A percentile compares a stretch with the other conserved stretches of the same genome.
Conservation (phyloP, 2,329 filamentous ascomycete genomes). For the Paracorniculantispora psalliotae region DNA sequence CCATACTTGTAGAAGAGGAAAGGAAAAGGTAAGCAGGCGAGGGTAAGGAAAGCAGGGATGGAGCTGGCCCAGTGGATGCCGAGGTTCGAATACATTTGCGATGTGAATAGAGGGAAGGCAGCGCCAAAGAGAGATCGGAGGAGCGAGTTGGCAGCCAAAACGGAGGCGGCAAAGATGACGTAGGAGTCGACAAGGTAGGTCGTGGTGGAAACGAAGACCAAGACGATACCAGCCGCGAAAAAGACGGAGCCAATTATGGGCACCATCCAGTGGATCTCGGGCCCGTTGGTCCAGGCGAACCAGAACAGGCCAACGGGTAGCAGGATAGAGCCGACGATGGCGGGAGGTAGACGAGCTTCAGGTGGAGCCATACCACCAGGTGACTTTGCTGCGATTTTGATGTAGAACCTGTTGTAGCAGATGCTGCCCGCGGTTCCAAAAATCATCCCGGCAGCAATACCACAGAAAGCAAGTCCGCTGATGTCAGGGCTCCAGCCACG, state of each 20-base stretch:
- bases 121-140: constrained; percentile 63
- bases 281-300: constrained; percentile 52
- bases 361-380: constrained; percentile 50
- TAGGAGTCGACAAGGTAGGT: constrained; percentile 55
- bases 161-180: constrained; percentile 65
- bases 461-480: constrained; percentile 62
- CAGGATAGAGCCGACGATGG: constrained; percentile 49
- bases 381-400: no score
- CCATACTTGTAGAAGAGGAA: constrained; percentile 68
- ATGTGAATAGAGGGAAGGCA: constrained; percentile 63
- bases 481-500: constrained; percentile 56
- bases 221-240: constrained; percentile 35
- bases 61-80: constrained; percentile 68
- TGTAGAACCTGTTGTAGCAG: constrained; percentile 37
- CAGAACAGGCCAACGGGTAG: constrained; percentile 52
- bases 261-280: constrained; percentile 47
- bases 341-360: constrained; percentile 51
- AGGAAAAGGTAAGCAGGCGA: constrained; percentile 62
- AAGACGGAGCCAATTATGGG: constrained; percentile 28
- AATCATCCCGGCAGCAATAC: constrained; percentile 62
- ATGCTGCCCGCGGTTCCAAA: constrained; percentile 45
- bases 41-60: constrained; percentile 62
- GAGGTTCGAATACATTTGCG: constrained; percentile 42
- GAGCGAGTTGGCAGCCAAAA: constrained; percentile 61
- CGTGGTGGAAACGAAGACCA: constrained; percentile 50